Base-by-base conservation (phyloP, 371 early-diverging fungal genomes). In the Coemansia sp. region DNA sequence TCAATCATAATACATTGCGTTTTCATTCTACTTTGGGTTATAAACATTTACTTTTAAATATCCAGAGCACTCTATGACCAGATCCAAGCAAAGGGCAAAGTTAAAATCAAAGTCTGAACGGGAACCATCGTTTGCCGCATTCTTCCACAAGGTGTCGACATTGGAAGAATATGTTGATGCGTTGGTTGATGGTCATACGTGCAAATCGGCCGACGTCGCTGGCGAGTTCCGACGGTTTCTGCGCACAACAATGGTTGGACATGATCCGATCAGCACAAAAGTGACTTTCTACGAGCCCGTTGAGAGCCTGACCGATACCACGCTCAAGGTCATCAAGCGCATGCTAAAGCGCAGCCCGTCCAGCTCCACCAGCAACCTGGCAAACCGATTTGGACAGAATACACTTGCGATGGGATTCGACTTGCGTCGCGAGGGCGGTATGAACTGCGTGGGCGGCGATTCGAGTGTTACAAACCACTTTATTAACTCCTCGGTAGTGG, bases 401-500 rank as follows among this genome's bases (percentile, higher is more conserved):
- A 62, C 68, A 29, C 60, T 77, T 24, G 64, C 73, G 11, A 16
- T 55, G 53, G 77, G 77, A 7, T 77, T 72, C 21, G 40, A n/a
- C 34, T 6, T 55, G 24, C 65, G 66, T 5, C 42, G 51, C 34
- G 66, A 59, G 3, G 63, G 66, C 18, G 56, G 63, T 8, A 72
- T 58, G 37, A 72, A 68, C 58, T 64, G 69, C 29, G 63, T 72
- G 11, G 52, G 59, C 13, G 61, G 72, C 26, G 56, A 51, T 13
- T 63, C 51, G 13, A 62, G 56, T 5, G 52, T 77, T 14, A 18
- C 60, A 7, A 68, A 65, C 58, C 59, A 65, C 27, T 42, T 37
- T 39, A 51, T 77, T 16, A 77, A 72, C 53, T 77, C 77, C 8
- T 63, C 72, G 1, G 62, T 68, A 3, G 58, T 68, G 7, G 72